Percentiles rank a stretch among this genome's conserved stretches.
Evolutionary conservation across 1,284 basidiomycete species (phyloP).

Genomic region (Cystobasidium sp.): DNA sequence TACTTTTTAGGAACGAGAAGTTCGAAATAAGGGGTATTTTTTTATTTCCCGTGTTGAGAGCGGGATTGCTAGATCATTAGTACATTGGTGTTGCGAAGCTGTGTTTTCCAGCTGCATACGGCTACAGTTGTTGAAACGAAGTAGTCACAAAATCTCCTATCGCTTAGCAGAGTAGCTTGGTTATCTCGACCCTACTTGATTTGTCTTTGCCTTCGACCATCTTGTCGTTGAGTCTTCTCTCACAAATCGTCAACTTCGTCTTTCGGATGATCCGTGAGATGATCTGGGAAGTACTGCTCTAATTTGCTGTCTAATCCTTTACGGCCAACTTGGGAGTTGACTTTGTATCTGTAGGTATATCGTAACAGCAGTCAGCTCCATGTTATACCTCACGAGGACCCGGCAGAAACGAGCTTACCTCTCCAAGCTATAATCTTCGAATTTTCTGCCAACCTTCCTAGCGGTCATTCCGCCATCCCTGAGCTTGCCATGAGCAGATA

Average conservation of each 20-base stretch:
- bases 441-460: constrained; percentile 32
- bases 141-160: neutral
- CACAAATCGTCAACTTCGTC: constrained; percentile 13
- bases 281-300: constrained; percentile 31
- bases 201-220: neutral
- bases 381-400: neutral
- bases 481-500: constrained; percentile 31
- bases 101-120: neutral
- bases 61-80: neutral
- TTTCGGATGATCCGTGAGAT: constrained; percentile 12
- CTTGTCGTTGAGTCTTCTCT: neutral
- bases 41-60: constrained; percentile 10
- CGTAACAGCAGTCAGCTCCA: neutral
- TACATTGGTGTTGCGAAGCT: too few relatives aligned
- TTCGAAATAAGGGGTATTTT: neutral
- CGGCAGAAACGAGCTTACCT: constrained; percentile 13
- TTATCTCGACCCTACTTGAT: neutral
- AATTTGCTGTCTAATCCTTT: constrained; percentile 37
- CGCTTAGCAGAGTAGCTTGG: neutral
- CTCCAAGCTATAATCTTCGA: constrained; percentile 39
- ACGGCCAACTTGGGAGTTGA: constrained; percentile 38
- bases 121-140: constrained; percentile 23
- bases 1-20: neutral
- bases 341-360: constrained; percentile 23
- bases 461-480: constrained; percentile 36